A percentile compares a stretch with the other conserved stretches of the same genome.
These are phyloP conservation scores for Isoetes taiwanensis DNA, from an alignment of 75 land plant species.

Conservation along the genomic window DNA sequence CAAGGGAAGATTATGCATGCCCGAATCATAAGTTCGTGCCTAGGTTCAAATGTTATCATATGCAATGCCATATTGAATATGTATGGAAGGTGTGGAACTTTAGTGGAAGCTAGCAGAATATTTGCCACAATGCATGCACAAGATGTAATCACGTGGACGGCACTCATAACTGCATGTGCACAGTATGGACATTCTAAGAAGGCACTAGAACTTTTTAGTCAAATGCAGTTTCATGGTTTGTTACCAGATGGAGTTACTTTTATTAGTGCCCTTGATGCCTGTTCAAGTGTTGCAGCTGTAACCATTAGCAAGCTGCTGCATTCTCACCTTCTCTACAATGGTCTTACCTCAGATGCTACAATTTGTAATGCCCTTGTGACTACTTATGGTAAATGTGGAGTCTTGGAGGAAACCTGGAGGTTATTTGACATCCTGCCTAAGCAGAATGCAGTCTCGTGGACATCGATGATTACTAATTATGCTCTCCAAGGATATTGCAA, in stretches of 20 bases:
- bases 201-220: not conserved
- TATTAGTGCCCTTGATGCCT: not conserved
- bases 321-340: not conserved
- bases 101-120: not conserved
- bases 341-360: not conserved
- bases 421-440: not conserved
- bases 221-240: not conserved
- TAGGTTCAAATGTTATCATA: too few species aligned
- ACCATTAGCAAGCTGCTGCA: not conserved
- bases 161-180: not conserved
- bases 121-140: not conserved
- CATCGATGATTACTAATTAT: not conserved
- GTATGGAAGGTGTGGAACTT: conserved; percentile 1
- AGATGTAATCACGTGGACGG: not conserved
- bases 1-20: too few species aligned
- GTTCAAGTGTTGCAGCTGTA: not conserved
- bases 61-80: conserved; percentile 2
- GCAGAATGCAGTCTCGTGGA: not conserved
- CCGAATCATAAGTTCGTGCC: too few species aligned
- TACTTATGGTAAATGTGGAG: not conserved
- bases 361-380: not conserved
- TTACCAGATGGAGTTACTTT: not conserved
- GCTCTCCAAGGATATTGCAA: not conserved
- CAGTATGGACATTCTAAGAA: not conserved
- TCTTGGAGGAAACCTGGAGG: not conserved